Evolutionary conservation across 164 flowering plant species (phyloP).

Genomic region (Santalum album): DNA sequence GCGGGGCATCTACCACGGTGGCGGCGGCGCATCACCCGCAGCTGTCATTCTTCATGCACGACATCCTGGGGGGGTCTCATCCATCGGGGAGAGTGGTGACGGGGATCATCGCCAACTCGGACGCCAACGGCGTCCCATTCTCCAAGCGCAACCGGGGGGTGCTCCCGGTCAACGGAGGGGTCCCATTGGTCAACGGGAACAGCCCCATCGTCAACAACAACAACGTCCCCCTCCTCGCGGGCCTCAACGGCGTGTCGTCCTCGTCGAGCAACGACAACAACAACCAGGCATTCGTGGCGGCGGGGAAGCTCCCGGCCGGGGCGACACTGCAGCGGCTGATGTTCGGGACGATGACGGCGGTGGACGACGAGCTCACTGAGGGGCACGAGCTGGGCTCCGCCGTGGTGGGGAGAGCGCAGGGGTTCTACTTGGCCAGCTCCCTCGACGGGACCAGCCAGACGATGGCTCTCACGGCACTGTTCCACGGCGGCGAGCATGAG

Average conservation of each 20-base stretch:
- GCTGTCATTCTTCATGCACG: slow-evolving; percentile 70
- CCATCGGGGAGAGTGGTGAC: slow-evolving; percentile 63
- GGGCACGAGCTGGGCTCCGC: slow-evolving; percentile 51
- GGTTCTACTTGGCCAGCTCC: slow-evolving; percentile 64
- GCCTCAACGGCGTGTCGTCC: slow-evolving; percentile 28
- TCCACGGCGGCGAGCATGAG: slow-evolving; percentile 29
- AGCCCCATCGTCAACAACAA: slow-evolving; percentile 29
- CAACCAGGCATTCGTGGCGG: too few species aligned
- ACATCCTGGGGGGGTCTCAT: slow-evolving; percentile 56
- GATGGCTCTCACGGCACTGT: slow-evolving; percentile 32
- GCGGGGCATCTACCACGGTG: too few species aligned
- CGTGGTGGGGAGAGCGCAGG: slow-evolving; percentile 52
- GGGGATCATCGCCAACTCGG: slow-evolving; percentile 45
- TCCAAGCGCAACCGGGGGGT: slow-evolving; percentile 45
- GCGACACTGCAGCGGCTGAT: slow-evolving; percentile 50
- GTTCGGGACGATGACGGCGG: slow-evolving; percentile 61
- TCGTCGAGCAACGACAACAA: slow-evolving; percentile 21
- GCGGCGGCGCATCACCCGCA: slow-evolving; percentile 13
- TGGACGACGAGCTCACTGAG: slow-evolving; percentile 56
- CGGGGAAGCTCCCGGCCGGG: slow-evolving; percentile 54
- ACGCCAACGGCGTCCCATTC: slow-evolving; percentile 47
- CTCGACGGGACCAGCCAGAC: slow-evolving; percentile 61
- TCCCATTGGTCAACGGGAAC: slow-evolving; percentile 39
- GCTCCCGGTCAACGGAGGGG: slow-evolving; percentile 53
- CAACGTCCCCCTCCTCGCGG: slow-evolving; percentile 31